Conservation (phyloP, 192 early-diverging fungal species). For the Lunasporangiospora selenospora region DNA sequence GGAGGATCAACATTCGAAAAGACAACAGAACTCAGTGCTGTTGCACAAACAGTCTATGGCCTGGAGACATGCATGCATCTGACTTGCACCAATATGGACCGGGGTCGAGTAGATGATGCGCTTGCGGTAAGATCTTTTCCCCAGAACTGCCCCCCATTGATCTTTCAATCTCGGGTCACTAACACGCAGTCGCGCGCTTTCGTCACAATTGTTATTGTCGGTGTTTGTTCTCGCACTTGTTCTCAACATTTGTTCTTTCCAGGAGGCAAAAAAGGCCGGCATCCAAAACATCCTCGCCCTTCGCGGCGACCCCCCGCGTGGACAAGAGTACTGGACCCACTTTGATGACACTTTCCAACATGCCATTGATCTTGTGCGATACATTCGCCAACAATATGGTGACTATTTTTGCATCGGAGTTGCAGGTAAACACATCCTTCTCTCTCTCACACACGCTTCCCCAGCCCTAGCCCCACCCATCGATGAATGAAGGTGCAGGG, state of each 20-base stretch:
- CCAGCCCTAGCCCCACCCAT: no score
- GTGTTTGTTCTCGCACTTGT: no score
- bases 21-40: conserved; percentile 73
- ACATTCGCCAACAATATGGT: conserved; percentile 78
- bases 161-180: no score
- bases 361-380: conserved; percentile 80
- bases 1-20: conserved; percentile 79
- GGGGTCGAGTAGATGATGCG: conserved; percentile 77
- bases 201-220: no score
- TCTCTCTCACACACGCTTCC: no score
- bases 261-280: conserved; percentile 63
- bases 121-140: conserved; percentile 59
- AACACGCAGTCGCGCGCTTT: no score
- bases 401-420: conserved; percentile 92
- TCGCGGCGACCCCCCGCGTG: conserved; percentile 85
- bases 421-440: conserved; percentile 67
- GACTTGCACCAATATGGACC: conserved; percentile 92
- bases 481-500: no score
- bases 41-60: conserved; percentile 77
- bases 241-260: not conserved
- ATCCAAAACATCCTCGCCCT: conserved; percentile 88
- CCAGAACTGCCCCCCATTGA: no score
- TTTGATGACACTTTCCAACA: conserved; percentile 77
- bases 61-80: conserved; percentile 86
- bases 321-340: conserved; percentile 77